Conservation (phyloP, 371 early-diverging fungal species). For the Mortierella sp. region DNA sequence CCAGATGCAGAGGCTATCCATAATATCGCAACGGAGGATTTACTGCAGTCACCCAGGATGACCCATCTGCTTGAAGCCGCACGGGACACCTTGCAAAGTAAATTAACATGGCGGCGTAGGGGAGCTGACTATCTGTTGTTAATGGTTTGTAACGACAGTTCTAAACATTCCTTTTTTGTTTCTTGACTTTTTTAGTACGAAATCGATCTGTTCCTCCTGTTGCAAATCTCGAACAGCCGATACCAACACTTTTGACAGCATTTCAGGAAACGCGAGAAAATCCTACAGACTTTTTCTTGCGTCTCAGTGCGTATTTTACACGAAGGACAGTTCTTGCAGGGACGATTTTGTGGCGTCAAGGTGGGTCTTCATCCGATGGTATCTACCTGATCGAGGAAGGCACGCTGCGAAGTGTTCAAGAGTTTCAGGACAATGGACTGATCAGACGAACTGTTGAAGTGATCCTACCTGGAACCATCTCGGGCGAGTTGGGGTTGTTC, state of each 20-base stretch:
- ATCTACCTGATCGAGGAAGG: conserved; percentile 87
- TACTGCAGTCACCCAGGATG: conserved; percentile 54
- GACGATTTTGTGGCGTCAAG: conserved; percentile 73
- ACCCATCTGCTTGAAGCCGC: conserved; percentile 53
- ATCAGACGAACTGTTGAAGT: conserved; percentile 63
- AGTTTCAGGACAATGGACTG: conserved; percentile 58
- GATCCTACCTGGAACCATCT: conserved; percentile 80
- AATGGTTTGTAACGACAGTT: too few relatives aligned
- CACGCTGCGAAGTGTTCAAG: conserved; percentile 70
- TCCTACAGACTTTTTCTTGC: conserved; percentile 66
- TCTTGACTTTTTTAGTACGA: too few relatives aligned
- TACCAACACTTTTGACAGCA: conserved; percentile 73
- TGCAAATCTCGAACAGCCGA: conserved; percentile 57
- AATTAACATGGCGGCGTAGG: too few relatives aligned
- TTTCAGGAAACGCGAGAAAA: conserved; percentile 64
- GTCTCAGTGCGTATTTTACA: conserved; percentile 72
- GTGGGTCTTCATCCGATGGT: conserved; percentile 65
- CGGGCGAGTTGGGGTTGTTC: conserved; percentile 83
- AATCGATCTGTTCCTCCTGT: conserved; percentile 29
- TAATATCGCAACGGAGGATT: conserved; percentile 43
- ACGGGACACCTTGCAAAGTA: conserved; percentile 52
- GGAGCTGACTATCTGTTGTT: too few relatives aligned
- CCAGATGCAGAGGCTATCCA: conserved; percentile 46
- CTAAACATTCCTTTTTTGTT: too few relatives aligned
- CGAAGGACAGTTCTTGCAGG: conserved; percentile 62